Evolutionary conservation across 83 land plant species (phyloP).

Genomic region (Larix sibirica): DNA sequence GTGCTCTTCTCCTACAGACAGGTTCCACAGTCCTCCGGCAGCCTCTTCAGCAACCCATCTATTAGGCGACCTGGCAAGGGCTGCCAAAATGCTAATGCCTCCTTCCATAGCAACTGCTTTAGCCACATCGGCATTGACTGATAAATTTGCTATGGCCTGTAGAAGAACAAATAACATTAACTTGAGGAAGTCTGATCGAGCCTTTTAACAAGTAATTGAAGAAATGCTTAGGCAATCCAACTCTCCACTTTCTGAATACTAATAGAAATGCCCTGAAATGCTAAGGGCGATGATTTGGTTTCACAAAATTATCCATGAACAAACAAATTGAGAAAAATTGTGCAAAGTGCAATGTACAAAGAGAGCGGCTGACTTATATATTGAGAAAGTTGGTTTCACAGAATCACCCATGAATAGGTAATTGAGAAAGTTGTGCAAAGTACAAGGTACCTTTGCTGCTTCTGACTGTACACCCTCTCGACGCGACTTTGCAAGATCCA

Average conservation of each 20-base stretch:
- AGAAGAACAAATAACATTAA: not conserved
- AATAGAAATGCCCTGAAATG: not conserved
- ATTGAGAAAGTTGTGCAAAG: not conserved
- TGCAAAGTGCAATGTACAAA: not conserved
- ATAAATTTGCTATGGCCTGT: slow-evolving; percentile 97
- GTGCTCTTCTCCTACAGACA: slow-evolving; percentile 99
- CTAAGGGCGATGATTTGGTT: not conserved
- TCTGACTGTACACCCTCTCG: slow-evolving; percentile 98
- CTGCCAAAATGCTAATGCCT: slow-evolving; percentile 84
- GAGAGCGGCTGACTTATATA: not conserved
- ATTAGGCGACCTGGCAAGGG: slow-evolving; percentile 90
- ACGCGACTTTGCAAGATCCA: slow-evolving; percentile 83
- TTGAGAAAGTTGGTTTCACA: not conserved
- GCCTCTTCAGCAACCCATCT: slow-evolving; percentile 99
- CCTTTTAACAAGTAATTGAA: too few relatives aligned
- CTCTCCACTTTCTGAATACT: not conserved
- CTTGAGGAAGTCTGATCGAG: not conserved
- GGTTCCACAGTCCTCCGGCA: slow-evolving; percentile 99
- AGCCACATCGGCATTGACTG: slow-evolving; percentile 95
- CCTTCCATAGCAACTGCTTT: slow-evolving; percentile 96
- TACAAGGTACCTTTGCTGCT: slow-evolving; percentile 85
- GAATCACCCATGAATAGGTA: not conserved
- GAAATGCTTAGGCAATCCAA: too few relatives aligned
- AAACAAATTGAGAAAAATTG: not conserved
- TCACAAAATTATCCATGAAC: not conserved